Conservation (phyloP, 2,329 filamentous ascomycete species). For the Stachybotrys echinatus region DNA sequence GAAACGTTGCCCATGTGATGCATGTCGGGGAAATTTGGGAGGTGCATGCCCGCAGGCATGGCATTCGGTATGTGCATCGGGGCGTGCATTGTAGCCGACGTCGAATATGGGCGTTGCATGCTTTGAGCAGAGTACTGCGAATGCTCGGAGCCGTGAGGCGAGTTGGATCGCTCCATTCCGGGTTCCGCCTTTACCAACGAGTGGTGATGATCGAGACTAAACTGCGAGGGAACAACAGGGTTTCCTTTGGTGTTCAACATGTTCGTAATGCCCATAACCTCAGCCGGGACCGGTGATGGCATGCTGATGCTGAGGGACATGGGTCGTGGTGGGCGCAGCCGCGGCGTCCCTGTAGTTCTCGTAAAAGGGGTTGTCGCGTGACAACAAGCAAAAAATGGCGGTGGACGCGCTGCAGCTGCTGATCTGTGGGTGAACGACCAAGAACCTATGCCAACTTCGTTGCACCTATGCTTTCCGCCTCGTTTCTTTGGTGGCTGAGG, state of each 20-base stretch:
- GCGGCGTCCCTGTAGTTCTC: too few relatives aligned
- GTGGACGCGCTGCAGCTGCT: too few relatives aligned
- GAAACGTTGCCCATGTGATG: conserved; percentile 33
- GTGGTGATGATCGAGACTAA: conserved; percentile 23
- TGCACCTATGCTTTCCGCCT: too few relatives aligned
- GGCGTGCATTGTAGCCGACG: conserved; percentile 46
- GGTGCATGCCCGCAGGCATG: conserved; percentile 36
- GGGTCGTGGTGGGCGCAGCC: too few relatives aligned
- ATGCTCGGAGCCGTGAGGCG: conserved; percentile 55
- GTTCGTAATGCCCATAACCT: conserved; percentile 49
- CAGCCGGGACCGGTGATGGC: conserved; percentile 38
- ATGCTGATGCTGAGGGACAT: conserved; percentile 20
- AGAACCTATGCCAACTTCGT: too few relatives aligned
- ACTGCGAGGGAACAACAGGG: conserved; percentile 16
- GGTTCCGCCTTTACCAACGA: conserved; percentile 29
- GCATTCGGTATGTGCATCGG: conserved; percentile 40
- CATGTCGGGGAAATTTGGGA: conserved; percentile 36
- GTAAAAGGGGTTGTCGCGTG: too few relatives aligned
- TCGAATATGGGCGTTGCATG: conserved; percentile 45
- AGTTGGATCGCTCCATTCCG: conserved; percentile 48
- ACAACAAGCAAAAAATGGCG: too few relatives aligned
- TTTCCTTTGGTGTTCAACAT: conserved; percentile 44
- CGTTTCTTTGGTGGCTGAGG: too few relatives aligned
- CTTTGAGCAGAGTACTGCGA: conserved; percentile 50
- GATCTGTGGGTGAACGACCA: too few relatives aligned